These are phyloP conservation scores for Phytophthora litchii DNA, from an alignment of 352 stramenopile species.

Conservation along the genomic window DNA sequence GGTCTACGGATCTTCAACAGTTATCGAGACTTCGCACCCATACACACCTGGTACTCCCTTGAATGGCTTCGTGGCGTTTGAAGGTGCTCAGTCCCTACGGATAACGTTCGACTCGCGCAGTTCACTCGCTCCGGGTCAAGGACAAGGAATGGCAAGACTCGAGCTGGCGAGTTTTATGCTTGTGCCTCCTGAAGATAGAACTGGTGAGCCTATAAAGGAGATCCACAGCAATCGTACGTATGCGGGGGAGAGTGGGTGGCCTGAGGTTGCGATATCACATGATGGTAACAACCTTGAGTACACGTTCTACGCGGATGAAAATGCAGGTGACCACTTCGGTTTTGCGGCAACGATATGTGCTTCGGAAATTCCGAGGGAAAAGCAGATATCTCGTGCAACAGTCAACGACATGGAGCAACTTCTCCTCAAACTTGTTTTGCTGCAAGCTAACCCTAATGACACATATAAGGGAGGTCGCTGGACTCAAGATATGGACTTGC, in stretches of 20 bases:
- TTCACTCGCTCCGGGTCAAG: slow-evolving; percentile 39
- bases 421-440: slow-evolving; percentile 31
- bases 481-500: slow-evolving; percentile 77
- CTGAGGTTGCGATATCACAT: slow-evolving; percentile 52
- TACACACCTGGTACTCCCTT: slow-evolving; percentile 42
- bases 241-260: slow-evolving; percentile 53
- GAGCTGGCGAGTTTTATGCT: slow-evolving; percentile 36
- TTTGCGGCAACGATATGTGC: slow-evolving; percentile 66
- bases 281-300: slow-evolving; percentile 70
- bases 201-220: slow-evolving; percentile 25
- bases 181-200: slow-evolving; percentile 18
- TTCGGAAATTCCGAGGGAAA: slow-evolving; percentile 61
- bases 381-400: slow-evolving; percentile 61
- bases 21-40: slow-evolving; percentile 74
- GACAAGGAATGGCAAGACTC: slow-evolving; percentile 20
- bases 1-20: slow-evolving; percentile 61
- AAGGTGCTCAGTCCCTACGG: slow-evolving; percentile 56
- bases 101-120: slow-evolving; percentile 77
- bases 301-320: slow-evolving; percentile 62
- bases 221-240: slow-evolving; percentile 39
- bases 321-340: slow-evolving; percentile 58
- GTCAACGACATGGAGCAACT: slow-evolving; percentile 46
- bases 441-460: slow-evolving; percentile 11
- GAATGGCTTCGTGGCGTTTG: slow-evolving; percentile 51
- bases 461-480: slow-evolving; percentile 31